Conservation (phyloP, 2,329 filamentous ascomycete genomes). For the Cryphonectria naterciae region DNA sequence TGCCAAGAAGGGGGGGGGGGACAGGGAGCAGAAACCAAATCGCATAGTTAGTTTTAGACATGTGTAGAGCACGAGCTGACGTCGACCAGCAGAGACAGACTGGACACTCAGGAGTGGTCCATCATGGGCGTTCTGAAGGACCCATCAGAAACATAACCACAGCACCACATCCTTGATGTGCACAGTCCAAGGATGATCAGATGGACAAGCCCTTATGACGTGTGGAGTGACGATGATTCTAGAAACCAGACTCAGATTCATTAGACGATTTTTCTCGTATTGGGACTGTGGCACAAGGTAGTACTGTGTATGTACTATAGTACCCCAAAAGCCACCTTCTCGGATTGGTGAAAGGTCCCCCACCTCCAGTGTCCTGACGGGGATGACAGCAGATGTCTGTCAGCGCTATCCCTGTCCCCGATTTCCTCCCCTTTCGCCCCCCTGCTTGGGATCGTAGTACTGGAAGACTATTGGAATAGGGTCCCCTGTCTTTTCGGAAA, state of each 20-base stretch:
- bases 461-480: neutral
- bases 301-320: neutral
- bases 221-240: neutral
- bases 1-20: too few relatives aligned
- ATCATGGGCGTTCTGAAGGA: neutral
- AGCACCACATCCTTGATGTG: neutral
- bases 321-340: neutral
- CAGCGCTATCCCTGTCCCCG: neutral
- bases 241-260: neutral
- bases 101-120: too few relatives aligned
- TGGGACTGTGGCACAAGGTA: neutral
- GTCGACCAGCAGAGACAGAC: neutral
- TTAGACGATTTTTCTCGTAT: conserved; percentile 4
- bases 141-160: neutral
- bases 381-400: neutral
- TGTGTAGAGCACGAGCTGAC: neutral
- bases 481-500: neutral
- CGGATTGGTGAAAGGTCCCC: neutral
- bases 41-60: neutral
- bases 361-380: neutral
- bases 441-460: neutral
- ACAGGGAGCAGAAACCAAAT: neutral
- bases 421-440: neutral
- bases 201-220: neutral
- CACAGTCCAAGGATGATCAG: neutral